Conservation (phyloP, 352 stramenopile species). For the Phytophthora kernoviae region DNA sequence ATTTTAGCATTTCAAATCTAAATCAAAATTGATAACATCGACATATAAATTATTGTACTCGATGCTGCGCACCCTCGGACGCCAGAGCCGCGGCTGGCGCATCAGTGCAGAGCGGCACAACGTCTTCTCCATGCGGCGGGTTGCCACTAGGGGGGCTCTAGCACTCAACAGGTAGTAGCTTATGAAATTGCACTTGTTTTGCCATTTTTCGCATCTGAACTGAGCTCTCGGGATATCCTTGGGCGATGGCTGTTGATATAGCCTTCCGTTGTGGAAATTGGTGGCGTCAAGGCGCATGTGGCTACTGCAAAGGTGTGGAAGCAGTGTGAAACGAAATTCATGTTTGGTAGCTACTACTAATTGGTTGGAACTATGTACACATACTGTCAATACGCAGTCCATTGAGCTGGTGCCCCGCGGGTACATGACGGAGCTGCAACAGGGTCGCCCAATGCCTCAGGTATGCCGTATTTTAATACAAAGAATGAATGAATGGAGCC, state of each 20-base stretch:
- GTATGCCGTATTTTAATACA: conserved; percentile 6
- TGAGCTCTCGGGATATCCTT: too few relatives aligned
- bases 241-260: neutral
- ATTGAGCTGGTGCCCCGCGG: conserved; percentile 61
- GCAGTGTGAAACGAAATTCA: neutral
- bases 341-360: neutral
- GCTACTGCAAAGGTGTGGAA: conserved; percentile 29
- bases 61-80: conserved; percentile 17
- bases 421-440: conserved; percentile 47
- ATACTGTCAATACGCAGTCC: conserved; percentile 21
- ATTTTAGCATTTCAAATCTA: too few relatives aligned
- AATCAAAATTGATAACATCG: too few relatives aligned
- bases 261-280: conserved; percentile 58
- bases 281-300: conserved; percentile 52
- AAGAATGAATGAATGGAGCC: too few relatives aligned
- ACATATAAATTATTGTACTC: too few relatives aligned
- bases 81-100: conserved; percentile 9
- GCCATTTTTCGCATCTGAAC: neutral
- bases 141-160: neutral
- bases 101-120: conserved; percentile 4
- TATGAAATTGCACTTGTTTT: neutral
- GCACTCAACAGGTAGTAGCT: conserved; percentile 5
- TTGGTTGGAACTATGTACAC: neutral
- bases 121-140: conserved; percentile 8
- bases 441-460: conserved; percentile 48